These are phyloP conservation scores for Beta corolliflora DNA, from an alignment of 179 eudicot species.

Conservation along the genomic window DNA sequence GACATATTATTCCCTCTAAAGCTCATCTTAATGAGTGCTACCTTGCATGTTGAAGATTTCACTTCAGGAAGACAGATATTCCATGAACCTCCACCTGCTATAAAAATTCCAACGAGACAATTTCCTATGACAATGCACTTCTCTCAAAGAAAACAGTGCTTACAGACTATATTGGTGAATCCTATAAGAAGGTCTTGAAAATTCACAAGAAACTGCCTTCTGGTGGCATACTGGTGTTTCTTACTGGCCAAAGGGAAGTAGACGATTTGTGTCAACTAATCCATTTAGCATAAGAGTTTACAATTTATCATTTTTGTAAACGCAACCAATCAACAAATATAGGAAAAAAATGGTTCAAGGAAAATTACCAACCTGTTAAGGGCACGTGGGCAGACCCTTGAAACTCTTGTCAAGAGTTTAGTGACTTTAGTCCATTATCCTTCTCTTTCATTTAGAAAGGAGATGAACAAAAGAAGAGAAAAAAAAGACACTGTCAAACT, in stretches of 20 bases:
- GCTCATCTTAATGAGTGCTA: slow-evolving; percentile 96
- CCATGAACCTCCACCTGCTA: slow-evolving; percentile 59
- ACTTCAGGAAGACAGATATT: slow-evolving; percentile 62
- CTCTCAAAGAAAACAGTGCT: slow-evolving; percentile 66
- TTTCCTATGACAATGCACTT: slow-evolving; percentile 69
- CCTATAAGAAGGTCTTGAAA: slow-evolving; percentile 74
- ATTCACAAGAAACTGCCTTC: slow-evolving; percentile 92
- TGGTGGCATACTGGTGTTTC: slow-evolving; percentile 96
- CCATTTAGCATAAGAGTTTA: too few relatives aligned
- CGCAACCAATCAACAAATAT: too few relatives aligned
- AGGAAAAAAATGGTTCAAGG: too few relatives aligned
- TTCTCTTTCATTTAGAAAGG: too few relatives aligned
- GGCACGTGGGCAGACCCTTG: too few relatives aligned
- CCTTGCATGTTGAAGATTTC: slow-evolving; percentile 88
- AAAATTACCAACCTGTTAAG: too few relatives aligned
- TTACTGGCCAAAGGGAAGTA: slow-evolving; percentile 92
- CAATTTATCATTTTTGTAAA: too few relatives aligned
- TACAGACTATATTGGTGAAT: slow-evolving; percentile 80
- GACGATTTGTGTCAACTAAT: slow-evolving; percentile 40
- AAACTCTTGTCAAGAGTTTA: too few relatives aligned
- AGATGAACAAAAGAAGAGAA: too few relatives aligned
- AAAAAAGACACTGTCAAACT: too few relatives aligned
- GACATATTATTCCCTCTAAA: slow-evolving; percentile 63
- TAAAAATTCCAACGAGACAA: slow-evolving; percentile 70
- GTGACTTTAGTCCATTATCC: too few relatives aligned